These are phyloP conservation scores for Backusella westeae DNA, from an alignment of 192 early-diverging fungal species.

Conservation along the genomic window DNA sequence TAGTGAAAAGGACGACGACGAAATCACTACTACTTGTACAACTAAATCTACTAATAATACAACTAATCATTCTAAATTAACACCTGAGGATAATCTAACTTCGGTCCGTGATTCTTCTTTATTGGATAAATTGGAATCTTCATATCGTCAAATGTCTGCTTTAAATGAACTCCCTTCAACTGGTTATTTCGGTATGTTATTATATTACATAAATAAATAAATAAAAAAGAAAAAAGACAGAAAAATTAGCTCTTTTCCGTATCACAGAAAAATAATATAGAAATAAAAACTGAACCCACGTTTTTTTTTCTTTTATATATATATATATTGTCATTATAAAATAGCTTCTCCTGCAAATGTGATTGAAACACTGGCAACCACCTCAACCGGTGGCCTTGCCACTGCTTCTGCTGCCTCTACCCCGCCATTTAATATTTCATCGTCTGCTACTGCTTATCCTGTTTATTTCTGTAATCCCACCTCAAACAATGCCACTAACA, in stretches of 20 bases:
- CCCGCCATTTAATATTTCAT: slow-evolving; percentile 24
- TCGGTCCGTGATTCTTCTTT: slow-evolving; percentile 21
- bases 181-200: slow-evolving; percentile 22
- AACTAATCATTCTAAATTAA: slow-evolving; percentile 1
- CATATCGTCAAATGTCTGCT: slow-evolving; percentile 7
- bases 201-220: too few species aligned
- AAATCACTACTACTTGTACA: not conserved
- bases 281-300: slow-evolving; percentile 4
- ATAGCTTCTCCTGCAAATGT: not conserved
- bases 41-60: not conserved
- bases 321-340: not conserved
- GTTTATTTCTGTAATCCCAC: slow-evolving; percentile 12
- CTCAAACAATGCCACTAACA: not conserved
- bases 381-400: not conserved
- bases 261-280: slow-evolving; percentile 1
- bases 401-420: slow-evolving; percentile 8
- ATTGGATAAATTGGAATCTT: slow-evolving; percentile 29
- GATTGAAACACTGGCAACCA: not conserved
- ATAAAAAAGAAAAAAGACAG: not conserved
- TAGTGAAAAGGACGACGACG: not conserved
- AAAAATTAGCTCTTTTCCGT: not conserved
- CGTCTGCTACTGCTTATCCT: slow-evolving; percentile 25
- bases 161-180: not conserved
- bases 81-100: slow-evolving; percentile 29
- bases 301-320: not conserved